Evolutionary conservation across 2,329 filamentous ascomycete species (phyloP).

Genomic region (Verticillium zaregamsianum): DNA sequence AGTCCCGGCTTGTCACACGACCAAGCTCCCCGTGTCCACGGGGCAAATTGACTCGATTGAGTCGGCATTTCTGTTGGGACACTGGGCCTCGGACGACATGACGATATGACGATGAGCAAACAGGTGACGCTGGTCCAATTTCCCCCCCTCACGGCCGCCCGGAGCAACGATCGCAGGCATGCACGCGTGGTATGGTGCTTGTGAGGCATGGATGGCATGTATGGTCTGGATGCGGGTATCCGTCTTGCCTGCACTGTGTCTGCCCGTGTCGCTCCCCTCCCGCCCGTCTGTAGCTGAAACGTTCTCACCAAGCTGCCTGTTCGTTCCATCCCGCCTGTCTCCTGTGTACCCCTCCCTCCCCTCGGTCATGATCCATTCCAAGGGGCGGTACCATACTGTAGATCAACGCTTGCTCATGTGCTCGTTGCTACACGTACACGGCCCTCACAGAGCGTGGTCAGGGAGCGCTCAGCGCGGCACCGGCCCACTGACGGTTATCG

Average conservation of each 20-base stretch:
- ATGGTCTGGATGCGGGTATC: background rate
- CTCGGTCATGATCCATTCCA: background rate
- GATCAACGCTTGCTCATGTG: background rate
- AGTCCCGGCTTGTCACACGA: background rate
- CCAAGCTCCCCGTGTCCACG: background rate
- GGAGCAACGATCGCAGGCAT: background rate
- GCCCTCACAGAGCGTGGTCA: no score
- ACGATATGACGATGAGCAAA: background rate
- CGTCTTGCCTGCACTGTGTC: background rate
- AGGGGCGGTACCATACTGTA: background rate
- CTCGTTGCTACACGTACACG: no score
- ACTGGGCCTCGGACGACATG: background rate
- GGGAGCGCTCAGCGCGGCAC: no score
- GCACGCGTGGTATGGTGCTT: background rate
- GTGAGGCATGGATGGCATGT: background rate
- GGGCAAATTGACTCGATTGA: background rate
- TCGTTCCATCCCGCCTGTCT: background rate
- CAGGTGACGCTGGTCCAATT: conserved; percentile 1
- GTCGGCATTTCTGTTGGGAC: background rate
- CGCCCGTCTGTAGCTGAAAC: background rate
- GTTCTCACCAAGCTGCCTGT: background rate
- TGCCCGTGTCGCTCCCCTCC: background rate
- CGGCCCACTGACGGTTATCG: background rate
- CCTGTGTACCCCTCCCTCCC: background rate
- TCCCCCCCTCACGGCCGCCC: background rate